Conservation (phyloP, 495 filamentous ascomycete species). For the Parmelia sp. region DNA sequence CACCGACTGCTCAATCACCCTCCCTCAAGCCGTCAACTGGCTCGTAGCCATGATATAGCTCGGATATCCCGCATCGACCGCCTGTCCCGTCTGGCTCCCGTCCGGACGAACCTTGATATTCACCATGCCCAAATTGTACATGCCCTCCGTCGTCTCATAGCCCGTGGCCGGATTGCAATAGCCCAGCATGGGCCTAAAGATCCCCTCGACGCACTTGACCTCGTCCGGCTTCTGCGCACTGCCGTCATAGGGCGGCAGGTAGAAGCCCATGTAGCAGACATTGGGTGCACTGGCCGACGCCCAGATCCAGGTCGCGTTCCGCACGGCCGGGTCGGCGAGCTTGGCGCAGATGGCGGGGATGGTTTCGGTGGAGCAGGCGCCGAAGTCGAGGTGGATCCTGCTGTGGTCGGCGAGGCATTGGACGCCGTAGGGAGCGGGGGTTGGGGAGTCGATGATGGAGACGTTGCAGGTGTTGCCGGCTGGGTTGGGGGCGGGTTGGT, state of each 20-base stretch:
- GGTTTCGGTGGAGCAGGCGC: neutral
- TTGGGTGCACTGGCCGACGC: neutral
- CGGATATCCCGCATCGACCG: neutral
- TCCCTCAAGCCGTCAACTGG: neutral
- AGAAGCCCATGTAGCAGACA: neutral
- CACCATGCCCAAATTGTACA: neutral
- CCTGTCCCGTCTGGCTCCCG: neutral
- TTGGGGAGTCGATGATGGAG: neutral
- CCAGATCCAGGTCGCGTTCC: neutral
- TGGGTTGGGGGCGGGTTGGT: neutral
- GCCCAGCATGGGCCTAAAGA: neutral
- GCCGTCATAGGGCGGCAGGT: neutral
- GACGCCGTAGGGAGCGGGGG: neutral
- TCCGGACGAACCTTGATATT: neutral
- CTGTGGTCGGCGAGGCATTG: neutral
- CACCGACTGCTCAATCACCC: neutral
- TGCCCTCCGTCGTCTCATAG: neutral
- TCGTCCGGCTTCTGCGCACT: neutral
- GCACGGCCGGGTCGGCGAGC: neutral
- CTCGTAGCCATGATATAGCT: neutral
- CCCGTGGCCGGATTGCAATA: conserved; percentile 1
- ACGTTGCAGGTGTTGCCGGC: neutral
- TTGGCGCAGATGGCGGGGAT: neutral
- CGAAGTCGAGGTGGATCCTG: neutral
- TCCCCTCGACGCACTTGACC: neutral